Evolutionary conservation across 108 stramenopile species (phyloP), one percentile per base, ranked within the genome.

Genomic region (Nitzschia palea): DNA sequence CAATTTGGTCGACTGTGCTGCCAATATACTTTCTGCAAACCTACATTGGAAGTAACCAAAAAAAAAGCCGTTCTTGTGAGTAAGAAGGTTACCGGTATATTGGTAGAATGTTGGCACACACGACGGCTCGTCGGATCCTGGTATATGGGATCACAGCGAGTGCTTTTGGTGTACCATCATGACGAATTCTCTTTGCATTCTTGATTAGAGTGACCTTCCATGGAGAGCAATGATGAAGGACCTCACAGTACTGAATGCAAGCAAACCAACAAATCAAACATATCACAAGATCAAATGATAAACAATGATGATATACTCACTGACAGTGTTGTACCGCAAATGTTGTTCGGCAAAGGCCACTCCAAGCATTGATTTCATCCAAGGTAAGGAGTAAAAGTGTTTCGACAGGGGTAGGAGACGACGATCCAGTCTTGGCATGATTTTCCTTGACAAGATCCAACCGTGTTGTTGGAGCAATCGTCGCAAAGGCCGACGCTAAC

Each of bases 121-220:
- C 72, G 72, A 73, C 72, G 72, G 72, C 72, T 73, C 72, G n/a
- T 51, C 23, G 72, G 72, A 73, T 53, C 44, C 63, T 73, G 31
- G 72, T 53, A 28, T 2, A 29, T 36, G 58, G n/a, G 66, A 53
- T 55, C 72, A 65, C 72, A 65, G 56, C 64, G 35, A 73, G 72
- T 73, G 72, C 72, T 73, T 73, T 73, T 73, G 53, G 64, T 65
- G 62, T 28, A 56, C 63, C 33, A n/a, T n/a, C n/a, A n/a, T n/a
- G n/a, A 48, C 29, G 26, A 44, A 45, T 58, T 23, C 5, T 73
- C 64, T 73, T 57, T 57, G 72, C 72, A 65, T 56, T 35, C 28
- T 59, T 37, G 72, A 73, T 73, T 73, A 55, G 72, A 73, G 72
- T 43, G 36, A 29, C 30, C 68, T 47, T 36, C 47, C 44, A 53